These are phyloP conservation scores for Hippophae tibetana DNA, from an alignment of 306 rosid species.

Conservation along the genomic window DNA sequence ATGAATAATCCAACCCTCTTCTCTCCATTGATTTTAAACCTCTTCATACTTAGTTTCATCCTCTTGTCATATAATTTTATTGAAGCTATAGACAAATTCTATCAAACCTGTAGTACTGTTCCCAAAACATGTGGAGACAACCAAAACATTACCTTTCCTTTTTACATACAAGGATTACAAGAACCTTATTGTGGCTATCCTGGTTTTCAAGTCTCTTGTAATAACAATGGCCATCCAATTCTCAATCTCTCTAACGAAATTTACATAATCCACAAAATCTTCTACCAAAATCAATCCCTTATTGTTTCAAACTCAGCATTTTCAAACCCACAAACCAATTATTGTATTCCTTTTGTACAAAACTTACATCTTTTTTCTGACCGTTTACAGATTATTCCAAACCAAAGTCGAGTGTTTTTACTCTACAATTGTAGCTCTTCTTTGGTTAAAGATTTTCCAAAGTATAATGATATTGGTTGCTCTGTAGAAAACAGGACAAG, in stretches of 20 bases:
- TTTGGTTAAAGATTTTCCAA: not conserved
- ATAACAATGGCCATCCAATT: slow-evolving; percentile 15
- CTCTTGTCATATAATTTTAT: not conserved
- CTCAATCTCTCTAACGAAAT: slow-evolving; percentile 18
- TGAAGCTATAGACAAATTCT: slow-evolving; percentile 14
- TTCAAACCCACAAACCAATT: not conserved
- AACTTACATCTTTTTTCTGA: slow-evolving; percentile 11
- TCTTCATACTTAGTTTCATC: slow-evolving; percentile 7
- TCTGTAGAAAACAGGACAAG: not conserved
- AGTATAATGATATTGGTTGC: slow-evolving; percentile 22
- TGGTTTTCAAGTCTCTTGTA: slow-evolving; percentile 40
- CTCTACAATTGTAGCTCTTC: slow-evolving; percentile 22
- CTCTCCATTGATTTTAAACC: not conserved
- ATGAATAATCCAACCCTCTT: slow-evolving; percentile 29
- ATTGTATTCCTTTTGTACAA: slow-evolving; percentile 1
- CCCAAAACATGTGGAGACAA: slow-evolving; percentile 23
- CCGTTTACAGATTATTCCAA: not conserved
- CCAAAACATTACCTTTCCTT: slow-evolving; percentile 40
- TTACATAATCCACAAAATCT: slow-evolving; percentile 24
- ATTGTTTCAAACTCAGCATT: slow-evolving; percentile 31
- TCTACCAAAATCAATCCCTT: slow-evolving; percentile 20
- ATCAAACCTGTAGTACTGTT: slow-evolving; percentile 20
- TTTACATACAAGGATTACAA: slow-evolving; percentile 26
- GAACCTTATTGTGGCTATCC: slow-evolving; percentile 40
- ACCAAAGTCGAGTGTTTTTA: slow-evolving; percentile 14